Conservation (phyloP, 1,284 basidiomycete genomes). For the Trichosporon asahii region DNA sequence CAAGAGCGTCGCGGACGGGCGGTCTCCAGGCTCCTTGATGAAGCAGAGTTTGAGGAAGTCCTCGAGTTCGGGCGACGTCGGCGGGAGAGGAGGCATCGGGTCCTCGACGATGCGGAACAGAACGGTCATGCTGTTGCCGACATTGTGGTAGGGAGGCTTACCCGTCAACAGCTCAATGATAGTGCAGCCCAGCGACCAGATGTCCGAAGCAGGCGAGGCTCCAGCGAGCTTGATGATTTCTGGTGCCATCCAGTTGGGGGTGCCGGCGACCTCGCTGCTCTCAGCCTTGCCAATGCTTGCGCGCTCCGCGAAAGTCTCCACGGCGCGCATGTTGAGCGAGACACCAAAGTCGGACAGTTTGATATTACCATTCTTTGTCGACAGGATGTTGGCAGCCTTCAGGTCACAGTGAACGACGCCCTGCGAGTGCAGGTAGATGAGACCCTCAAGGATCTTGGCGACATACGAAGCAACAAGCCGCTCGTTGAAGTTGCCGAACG, state of each 20-base stretch:
- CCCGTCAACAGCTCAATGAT: slow-evolving; percentile 90
- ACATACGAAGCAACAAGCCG: slow-evolving; percentile 82
- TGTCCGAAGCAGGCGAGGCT: slow-evolving; percentile 58
- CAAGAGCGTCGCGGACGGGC: slow-evolving; percentile 75
- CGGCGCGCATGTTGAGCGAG: slow-evolving; percentile 54
- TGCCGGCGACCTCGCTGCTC: slow-evolving; percentile 65
- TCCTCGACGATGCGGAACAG: slow-evolving; percentile 97
- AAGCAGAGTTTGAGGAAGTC: slow-evolving; percentile 83
- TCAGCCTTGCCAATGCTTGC: slow-evolving; percentile 34
- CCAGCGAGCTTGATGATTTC: slow-evolving; percentile 77
- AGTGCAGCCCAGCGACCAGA: slow-evolving; percentile 89
- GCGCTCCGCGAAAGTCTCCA: slow-evolving; percentile 69
- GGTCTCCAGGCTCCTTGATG: slow-evolving; percentile 73
- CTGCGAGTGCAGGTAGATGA: slow-evolving; percentile 87
- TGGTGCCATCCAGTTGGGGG: slow-evolving; percentile 98
- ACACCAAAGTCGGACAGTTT: slow-evolving; percentile 60
- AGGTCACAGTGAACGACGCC: slow-evolving; percentile 49
- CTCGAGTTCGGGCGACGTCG: slow-evolving; percentile 66
- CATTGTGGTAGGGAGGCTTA: slow-evolving; percentile 82
- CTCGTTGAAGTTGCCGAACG: slow-evolving; percentile 88
- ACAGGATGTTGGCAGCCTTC: slow-evolving; percentile 56
- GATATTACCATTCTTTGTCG: slow-evolving; percentile 58
- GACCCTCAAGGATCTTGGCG: slow-evolving; percentile 86
- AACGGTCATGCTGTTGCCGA: slow-evolving; percentile 83
- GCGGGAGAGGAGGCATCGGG: slow-evolving; percentile 77